Base-by-base conservation (phyloP, 179 eudicot species). In the Pouteria campechiana region DNA sequence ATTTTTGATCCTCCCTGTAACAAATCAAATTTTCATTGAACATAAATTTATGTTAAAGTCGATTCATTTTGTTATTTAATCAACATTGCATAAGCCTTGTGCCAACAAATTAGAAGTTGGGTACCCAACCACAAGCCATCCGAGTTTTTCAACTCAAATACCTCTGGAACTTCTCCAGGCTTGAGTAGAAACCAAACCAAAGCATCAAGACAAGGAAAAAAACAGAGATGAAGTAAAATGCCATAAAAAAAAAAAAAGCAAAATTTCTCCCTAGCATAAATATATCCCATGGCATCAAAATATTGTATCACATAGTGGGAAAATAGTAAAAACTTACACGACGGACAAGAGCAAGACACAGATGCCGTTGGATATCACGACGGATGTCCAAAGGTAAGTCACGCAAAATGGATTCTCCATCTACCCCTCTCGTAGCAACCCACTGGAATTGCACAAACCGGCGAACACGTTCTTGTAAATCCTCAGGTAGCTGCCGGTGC, bases 371-470 rank as follows among this genome's bases (percentile, higher is more conserved):
- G 22, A 88, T 88, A 39, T 88, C 76, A 7, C 97, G 77, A 14
- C 85, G 78, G 32, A 78, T 72, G 55, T 80, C 97, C 32, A 70
- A 36, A 19, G 94, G 92, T 46, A 88, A 61, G 4, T 87, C 70
- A 40, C 70, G 69, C 30, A 88, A 45, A 48, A 88, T 78, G 5
- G 51, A 44, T 59, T 81, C 85, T 59, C 80, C 97, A 15, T 84
- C 69, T 9, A 88, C 97, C 37, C 97, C 97, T 61, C 94, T 62
- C 6, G 97, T 84, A 12, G 94, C 90, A 7, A 75, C 60, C 97
- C 97, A 88, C 48, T 73, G 77, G 46, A 72, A 84, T 24, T 83
- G 92, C 49, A 67, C 84, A 55, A 80, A 88, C 8, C 75, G 72
- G 20, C 88, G 81, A 30, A 88, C 78, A 4, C 97, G 81, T 34